These are phyloP conservation scores for Exserohilum turcica DNA, from an alignment of 2,329 filamentous ascomycete genomes.

Conservation along the genomic window DNA sequence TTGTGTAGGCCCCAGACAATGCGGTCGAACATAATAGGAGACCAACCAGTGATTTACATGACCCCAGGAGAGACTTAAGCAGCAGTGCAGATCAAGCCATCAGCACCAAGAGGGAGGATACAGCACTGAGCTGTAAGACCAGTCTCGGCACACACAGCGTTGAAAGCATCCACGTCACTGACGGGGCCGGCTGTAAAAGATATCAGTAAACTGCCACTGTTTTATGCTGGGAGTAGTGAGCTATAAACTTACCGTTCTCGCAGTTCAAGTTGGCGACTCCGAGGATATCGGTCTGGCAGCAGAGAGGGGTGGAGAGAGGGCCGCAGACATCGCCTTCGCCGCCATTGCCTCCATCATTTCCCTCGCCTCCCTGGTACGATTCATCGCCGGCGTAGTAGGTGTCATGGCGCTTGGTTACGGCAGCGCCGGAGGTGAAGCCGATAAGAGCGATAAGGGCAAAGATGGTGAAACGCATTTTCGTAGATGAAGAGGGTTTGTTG, in stretches of 20 bases:
- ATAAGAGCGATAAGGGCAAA: conserved; percentile 18
- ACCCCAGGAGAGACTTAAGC: conserved; percentile 7
- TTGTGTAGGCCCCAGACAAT: too few species aligned
- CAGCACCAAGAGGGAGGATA: conserved; percentile 17
- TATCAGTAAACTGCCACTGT: background rate
- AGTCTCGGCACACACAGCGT: conserved; percentile 17
- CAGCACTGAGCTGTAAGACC: conserved; percentile 28
- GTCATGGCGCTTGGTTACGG: conserved; percentile 8
- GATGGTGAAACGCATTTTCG: conserved; percentile 18
- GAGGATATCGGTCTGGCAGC: conserved; percentile 25
- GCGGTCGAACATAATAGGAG: too few species aligned
- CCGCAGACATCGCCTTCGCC: conserved; percentile 19
- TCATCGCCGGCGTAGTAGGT: background rate
- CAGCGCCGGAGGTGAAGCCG: conserved; percentile 17
- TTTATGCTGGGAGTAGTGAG: background rate
- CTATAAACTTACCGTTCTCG: conserved; percentile 20
- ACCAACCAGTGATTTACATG: too few species aligned
- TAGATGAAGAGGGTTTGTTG: background rate
- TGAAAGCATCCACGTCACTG: conserved; percentile 16
- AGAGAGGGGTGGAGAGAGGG: conserved; percentile 16
- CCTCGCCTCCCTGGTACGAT: background rate
- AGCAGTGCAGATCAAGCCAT: conserved; percentile 24
- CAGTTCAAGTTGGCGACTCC: conserved; percentile 26
- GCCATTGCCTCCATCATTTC: background rate
- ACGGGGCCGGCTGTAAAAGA: conserved; percentile 13